A percentile compares a stretch with the other conserved stretches of the same genome.
Conservation (phyloP, 345 rosid genomes). For the Bruguiera parviflora region DNA sequence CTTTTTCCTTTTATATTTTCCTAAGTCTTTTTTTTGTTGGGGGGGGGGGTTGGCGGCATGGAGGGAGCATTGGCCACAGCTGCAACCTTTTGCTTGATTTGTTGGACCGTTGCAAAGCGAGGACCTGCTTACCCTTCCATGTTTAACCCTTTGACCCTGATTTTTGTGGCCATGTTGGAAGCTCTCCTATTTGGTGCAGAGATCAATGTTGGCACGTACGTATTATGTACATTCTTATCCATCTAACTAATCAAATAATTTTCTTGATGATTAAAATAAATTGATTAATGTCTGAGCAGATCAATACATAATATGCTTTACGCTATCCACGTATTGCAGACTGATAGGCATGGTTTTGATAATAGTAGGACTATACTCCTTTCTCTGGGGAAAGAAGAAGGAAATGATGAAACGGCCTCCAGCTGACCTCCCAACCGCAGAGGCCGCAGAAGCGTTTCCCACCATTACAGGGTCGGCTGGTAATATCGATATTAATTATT, state of each 20-base stretch:
- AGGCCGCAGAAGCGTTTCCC: not conserved
- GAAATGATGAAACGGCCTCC: constrained; percentile 12
- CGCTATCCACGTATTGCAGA: constrained; percentile 16
- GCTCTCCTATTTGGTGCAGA: constrained; percentile 34
- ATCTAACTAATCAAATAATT: not conserved
- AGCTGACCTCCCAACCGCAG: constrained; percentile 2
- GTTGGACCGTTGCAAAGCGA: constrained; percentile 31
- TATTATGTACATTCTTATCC: not conserved
- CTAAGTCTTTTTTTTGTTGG: too few species aligned
- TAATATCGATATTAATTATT: not conserved
- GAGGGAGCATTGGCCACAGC: constrained; percentile 48
- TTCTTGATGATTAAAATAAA: not conserved
- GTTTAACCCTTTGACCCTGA: constrained; percentile 46
- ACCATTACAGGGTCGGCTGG: not conserved
- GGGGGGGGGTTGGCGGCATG: too few species aligned
- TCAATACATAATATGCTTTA: not conserved
- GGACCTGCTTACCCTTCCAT: constrained; percentile 55
- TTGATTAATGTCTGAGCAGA: too few species aligned
- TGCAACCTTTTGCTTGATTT: constrained; percentile 35
- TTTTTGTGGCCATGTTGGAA: constrained; percentile 40
- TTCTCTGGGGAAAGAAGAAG: constrained; percentile 35
- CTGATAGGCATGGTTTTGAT: constrained; percentile 36
- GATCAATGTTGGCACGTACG: constrained; percentile 39
- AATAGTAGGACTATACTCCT: constrained; percentile 43
- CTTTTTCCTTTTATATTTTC: too few species aligned